Conservation (phyloP, 768 basidiomycete species). For the Epithele typhae region DNA sequence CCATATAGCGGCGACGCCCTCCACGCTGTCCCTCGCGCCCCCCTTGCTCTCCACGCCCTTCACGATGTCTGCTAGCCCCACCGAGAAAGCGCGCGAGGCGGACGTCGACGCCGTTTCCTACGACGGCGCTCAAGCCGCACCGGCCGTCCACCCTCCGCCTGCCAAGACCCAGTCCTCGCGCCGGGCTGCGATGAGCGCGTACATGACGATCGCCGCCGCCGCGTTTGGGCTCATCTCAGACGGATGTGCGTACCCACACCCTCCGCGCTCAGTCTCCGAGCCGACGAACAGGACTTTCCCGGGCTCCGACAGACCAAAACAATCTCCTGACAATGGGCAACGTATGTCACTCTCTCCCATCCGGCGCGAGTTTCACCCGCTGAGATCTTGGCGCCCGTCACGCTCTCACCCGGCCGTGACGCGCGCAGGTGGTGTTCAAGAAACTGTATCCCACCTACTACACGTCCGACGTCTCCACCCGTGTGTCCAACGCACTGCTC, state of each 20-base stretch:
- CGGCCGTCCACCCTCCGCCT: neutral
- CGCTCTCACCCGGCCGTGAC: neutral
- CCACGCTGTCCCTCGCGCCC: constrained; percentile 1
- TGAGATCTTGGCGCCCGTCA: too few relatives aligned
- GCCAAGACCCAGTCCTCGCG: constrained; percentile 9
- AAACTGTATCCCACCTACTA: constrained; percentile 60
- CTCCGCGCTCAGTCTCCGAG: too few relatives aligned
- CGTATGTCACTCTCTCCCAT: constrained; percentile 28
- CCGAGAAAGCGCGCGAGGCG: constrained; percentile 3
- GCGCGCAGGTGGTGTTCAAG: constrained; percentile 57
- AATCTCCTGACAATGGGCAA: constrained; percentile 70
- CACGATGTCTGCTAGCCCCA: constrained; percentile 2
- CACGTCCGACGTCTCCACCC: constrained; percentile 57
- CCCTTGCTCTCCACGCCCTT: constrained; percentile 3
- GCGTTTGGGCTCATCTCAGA: constrained; percentile 57
- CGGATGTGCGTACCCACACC: constrained; percentile 20
- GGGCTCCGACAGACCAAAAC: constrained; percentile 49
- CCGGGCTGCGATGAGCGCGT: constrained; percentile 49
- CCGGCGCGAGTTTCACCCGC: neutral
- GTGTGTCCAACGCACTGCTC: constrained; percentile 66
- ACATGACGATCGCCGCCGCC: constrained; percentile 60
- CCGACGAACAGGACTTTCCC: too few relatives aligned
- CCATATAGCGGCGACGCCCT: constrained; percentile 5
- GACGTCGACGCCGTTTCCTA: constrained; percentile 7
- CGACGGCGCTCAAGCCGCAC: neutral